These are phyloP conservation scores for Acer campestre DNA, from an alignment of 345 rosid species.

Conservation along the genomic window DNA sequence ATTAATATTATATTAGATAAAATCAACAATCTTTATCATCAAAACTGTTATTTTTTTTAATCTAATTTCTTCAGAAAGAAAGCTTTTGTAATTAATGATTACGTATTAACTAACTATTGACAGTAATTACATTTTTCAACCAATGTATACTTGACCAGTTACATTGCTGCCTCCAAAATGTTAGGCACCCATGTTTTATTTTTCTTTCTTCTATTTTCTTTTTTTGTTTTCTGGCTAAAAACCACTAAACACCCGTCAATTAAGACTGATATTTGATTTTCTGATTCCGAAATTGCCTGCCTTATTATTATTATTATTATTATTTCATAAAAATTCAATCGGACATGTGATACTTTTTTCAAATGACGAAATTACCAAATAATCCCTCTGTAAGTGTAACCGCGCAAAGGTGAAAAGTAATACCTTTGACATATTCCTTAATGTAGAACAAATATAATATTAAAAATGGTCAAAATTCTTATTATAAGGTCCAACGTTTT, in stretches of 20 bases:
- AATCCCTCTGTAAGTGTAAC: too few relatives aligned
- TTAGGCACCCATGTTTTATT: neutral
- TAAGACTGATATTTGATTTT: neutral
- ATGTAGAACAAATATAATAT: neutral
- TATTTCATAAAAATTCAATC: too few relatives aligned
- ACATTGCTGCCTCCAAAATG: neutral
- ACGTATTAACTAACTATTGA: too few relatives aligned
- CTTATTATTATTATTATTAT: too few relatives aligned
- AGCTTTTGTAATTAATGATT: too few relatives aligned
- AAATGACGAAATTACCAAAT: neutral
- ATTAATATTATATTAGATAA: too few relatives aligned
- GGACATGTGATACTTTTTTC: too few relatives aligned
- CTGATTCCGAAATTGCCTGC: neutral
- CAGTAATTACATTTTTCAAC: too few relatives aligned
- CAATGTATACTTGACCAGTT: neutral
- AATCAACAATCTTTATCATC: too few relatives aligned
- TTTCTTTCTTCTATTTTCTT: neutral
- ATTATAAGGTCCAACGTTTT: neutral
- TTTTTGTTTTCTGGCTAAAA: neutral
- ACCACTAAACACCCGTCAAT: neutral
- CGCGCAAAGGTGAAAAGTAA: neutral
- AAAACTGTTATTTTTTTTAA: too few relatives aligned
- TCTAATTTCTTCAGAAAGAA: too few relatives aligned
- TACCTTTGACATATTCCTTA: neutral
- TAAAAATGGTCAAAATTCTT: neutral